phyloP scores from a whole-genome alignment of 2,329 filamentous ascomycete species.

The Curvularia spicifera region DNA sequence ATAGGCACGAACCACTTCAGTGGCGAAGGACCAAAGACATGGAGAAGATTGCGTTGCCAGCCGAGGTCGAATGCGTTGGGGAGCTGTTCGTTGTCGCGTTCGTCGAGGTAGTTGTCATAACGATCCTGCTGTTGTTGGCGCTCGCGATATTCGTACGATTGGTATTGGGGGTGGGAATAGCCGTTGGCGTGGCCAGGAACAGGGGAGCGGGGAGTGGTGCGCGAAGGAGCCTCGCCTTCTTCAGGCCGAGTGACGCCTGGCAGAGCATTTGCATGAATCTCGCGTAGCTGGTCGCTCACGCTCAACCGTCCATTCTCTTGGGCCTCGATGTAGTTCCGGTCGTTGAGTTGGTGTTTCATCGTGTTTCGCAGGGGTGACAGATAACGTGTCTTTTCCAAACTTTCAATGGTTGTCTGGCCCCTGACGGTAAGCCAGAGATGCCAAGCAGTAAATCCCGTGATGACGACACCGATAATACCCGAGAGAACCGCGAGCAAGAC shows the following conservation, averaged over 20 bases:
- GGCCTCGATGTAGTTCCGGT: constrained; percentile 53
- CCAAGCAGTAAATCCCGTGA: constrained; percentile 90
- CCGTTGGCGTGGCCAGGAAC: constrained; percentile 41
- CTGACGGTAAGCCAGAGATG: constrained; percentile 80
- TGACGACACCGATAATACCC: constrained; percentile 88
- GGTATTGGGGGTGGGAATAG: constrained; percentile 54
- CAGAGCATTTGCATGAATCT: constrained; percentile 81
- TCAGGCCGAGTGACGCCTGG: constrained; percentile 81
- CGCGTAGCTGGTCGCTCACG: constrained; percentile 73
- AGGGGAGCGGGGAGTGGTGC: constrained; percentile 48
- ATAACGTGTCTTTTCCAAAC: constrained; percentile 93
- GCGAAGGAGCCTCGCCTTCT: constrained; percentile 72
- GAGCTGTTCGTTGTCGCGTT: constrained; percentile 84
- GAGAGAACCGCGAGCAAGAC: constrained; percentile 85
- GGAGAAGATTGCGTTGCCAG: constrained; percentile 75
- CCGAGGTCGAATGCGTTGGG: constrained; percentile 95
- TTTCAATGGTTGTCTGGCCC: constrained; percentile 94
- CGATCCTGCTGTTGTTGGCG: constrained; percentile 68
- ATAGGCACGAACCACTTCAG: constrained; percentile 81
- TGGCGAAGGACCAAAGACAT: constrained; percentile 79
- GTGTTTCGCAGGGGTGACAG: constrained; percentile 77
- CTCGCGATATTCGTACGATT: constrained; percentile 61
- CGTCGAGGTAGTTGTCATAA: constrained; percentile 84
- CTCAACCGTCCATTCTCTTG: constrained; percentile 50
- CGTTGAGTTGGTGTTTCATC: constrained; percentile 67